phyloP scores from a whole-genome alignment of 2,329 filamentous ascomycete genomes.

The Ceratocystis smalleyi region DNA sequence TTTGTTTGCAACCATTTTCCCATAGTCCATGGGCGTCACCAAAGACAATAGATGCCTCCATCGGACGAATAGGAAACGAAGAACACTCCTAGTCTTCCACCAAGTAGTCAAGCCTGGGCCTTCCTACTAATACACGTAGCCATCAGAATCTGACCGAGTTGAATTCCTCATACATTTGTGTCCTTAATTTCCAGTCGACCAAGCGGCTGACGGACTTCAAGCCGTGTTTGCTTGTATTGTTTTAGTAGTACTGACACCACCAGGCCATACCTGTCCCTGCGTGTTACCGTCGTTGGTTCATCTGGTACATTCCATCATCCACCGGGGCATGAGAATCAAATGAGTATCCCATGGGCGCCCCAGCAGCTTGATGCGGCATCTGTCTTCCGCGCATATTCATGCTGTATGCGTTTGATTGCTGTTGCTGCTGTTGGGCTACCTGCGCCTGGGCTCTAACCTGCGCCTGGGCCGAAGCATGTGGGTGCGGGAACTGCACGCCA shows the following conservation, averaged over 20 bases:
- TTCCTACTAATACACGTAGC: not conserved
- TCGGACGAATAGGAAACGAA: not conserved
- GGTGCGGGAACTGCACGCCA: conserved; percentile 10
- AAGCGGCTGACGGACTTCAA: not conserved
- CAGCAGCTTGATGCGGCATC: conserved; percentile 1
- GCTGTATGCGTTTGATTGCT: not conserved
- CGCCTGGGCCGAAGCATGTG: conserved; percentile 3
- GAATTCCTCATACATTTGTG: not conserved
- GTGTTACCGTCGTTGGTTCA: not conserved
- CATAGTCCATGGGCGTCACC: not conserved
- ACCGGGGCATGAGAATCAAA: conserved; percentile 9
- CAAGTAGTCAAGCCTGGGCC: not conserved
- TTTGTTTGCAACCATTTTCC: not conserved
- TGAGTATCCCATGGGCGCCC: not conserved
- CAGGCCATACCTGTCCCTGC: not conserved
- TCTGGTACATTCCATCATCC: conserved; percentile 8
- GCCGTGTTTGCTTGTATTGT: not conserved
- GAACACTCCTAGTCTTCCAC: not conserved
- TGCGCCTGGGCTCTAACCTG: conserved; percentile 7
- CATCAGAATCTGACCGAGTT: not conserved
- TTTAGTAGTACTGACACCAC: not conserved
- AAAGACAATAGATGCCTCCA: not conserved
- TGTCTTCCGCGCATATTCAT: not conserved
- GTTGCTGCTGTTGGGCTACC: conserved; percentile 6
- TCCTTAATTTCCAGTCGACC: not conserved